phyloP scores from a whole-genome alignment of 257 asterid species.

The Solanum stenotomum region DNA sequence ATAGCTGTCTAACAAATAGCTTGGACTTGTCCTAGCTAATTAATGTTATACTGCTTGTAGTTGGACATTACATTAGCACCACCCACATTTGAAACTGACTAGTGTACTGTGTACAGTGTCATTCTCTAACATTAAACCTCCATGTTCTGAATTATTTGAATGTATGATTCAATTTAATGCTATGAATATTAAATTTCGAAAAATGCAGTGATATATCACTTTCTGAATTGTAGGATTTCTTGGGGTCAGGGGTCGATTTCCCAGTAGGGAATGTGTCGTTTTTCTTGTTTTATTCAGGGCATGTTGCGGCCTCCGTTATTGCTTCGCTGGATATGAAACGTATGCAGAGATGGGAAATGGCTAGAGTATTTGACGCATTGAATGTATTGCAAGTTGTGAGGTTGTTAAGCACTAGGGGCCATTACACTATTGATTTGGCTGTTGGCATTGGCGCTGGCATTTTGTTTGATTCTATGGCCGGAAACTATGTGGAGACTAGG shows the following conservation, averaged over 20 bases:
- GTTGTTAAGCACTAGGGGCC: constrained; percentile 81
- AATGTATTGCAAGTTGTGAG: constrained; percentile 69
- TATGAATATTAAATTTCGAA: too few species aligned
- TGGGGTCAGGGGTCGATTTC: constrained; percentile 91
- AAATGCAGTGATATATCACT: background rate
- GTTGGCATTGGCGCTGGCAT: constrained; percentile 88
- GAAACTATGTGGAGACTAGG: constrained; percentile 51
- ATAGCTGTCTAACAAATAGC: background rate
- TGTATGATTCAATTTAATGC: background rate
- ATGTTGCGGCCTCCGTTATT: constrained; percentile 85
- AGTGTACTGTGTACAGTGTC: background rate
- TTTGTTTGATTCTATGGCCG: constrained; percentile 69
- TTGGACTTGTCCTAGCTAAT: background rate
- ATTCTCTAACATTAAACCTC: background rate
- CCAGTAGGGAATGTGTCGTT: constrained; percentile 95
- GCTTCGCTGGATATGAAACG: constrained; percentile 90
- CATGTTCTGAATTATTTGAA: background rate
- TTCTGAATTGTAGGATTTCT: constrained; percentile 44
- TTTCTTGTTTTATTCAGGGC: constrained; percentile 84
- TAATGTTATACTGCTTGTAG: background rate
- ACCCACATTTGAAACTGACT: background rate
- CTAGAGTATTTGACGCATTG: constrained; percentile 49
- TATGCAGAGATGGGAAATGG: constrained; percentile 63
- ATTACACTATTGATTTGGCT: constrained; percentile 83
- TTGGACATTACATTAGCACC: too few species aligned